These are phyloP conservation scores for Cercospora berteroae DNA, from an alignment of 2,329 filamentous ascomycete species.

Conservation along the genomic window DNA sequence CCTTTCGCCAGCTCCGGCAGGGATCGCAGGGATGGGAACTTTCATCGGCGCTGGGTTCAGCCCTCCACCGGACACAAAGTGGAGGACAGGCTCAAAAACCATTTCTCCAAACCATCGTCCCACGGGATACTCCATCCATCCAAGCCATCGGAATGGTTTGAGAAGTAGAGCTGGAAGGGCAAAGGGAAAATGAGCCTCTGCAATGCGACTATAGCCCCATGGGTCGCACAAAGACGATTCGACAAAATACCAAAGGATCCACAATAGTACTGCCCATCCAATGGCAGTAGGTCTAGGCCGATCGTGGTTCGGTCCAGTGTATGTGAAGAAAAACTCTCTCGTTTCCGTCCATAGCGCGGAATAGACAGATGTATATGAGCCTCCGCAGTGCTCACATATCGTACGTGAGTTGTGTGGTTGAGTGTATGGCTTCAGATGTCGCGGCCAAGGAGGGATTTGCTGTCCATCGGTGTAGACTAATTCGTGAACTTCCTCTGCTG, in stretches of 20 bases:
- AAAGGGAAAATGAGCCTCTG: conserved; percentile 54
- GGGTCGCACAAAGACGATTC: conserved; percentile 41
- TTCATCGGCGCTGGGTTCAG: neutral
- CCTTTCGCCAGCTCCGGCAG: neutral
- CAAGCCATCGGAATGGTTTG: conserved; percentile 35
- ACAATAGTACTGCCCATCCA: conserved; percentile 42
- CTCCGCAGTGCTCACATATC: conserved; percentile 30
- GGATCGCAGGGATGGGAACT: neutral
- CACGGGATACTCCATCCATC: conserved; percentile 25
- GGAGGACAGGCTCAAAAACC: neutral
- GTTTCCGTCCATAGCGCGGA: conserved; percentile 34
- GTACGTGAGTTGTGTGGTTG: conserved; percentile 18
- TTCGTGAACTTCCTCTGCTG: neutral
- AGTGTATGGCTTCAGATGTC: conserved; percentile 15
- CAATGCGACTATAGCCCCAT: conserved; percentile 50
- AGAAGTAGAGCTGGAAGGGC: conserved; percentile 57
- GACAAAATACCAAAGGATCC: conserved; percentile 49
- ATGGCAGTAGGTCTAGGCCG: conserved; percentile 41
- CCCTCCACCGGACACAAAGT: conserved; percentile 3
- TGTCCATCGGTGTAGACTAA: neutral
- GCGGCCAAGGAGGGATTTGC: conserved; percentile 3
- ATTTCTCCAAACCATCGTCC: conserved; percentile 37
- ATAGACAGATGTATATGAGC: conserved; percentile 30
- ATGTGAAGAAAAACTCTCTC: conserved; percentile 32
- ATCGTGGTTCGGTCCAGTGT: conserved; percentile 18